Conservation (phyloP, 1,284 basidiomycete genomes). For the Coniophora puteana region DNA sequence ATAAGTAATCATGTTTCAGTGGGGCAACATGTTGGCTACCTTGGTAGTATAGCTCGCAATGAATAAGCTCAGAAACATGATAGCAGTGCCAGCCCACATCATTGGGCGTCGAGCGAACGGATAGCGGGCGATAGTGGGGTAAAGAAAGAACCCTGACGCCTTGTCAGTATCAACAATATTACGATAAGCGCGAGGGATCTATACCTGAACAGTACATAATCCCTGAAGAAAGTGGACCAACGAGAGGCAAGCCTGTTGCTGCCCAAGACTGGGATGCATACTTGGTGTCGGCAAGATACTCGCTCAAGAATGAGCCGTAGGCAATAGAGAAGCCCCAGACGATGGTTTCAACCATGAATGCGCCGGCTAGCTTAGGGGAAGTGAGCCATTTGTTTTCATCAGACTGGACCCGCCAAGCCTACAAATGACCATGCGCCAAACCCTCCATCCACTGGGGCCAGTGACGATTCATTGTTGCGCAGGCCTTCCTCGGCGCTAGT, state of each 20-base stretch:
- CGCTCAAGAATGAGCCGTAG: conserved; percentile 32
- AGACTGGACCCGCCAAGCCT: neutral
- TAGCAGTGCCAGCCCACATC: conserved; percentile 28
- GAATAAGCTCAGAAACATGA: conserved; percentile 29
- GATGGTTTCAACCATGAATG: conserved; percentile 34
- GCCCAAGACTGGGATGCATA: conserved; percentile 23
- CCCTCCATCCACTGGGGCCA: conserved; percentile 30
- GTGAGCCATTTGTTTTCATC: neutral
- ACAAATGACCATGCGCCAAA: conserved; percentile 33
- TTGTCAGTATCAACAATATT: neutral
- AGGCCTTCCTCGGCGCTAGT: neutral
- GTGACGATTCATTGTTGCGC: conserved; percentile 14
- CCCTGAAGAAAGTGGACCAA: conserved; percentile 29
- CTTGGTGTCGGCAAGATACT: conserved; percentile 27
- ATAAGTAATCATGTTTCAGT: neutral
- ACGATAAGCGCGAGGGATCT: neutral
- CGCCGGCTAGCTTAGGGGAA: conserved; percentile 25
- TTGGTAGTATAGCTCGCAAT: conserved; percentile 31
- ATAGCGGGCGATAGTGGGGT: conserved; percentile 26
- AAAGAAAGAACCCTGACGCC: conserved; percentile 20
- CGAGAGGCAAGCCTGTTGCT: conserved; percentile 28
- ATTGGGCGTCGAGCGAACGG: conserved; percentile 24
- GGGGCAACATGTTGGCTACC: conserved; percentile 14
- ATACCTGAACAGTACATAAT: conserved; percentile 33
- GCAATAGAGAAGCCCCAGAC: conserved; percentile 36